Evolutionary conservation across 2,329 filamentous ascomycete species (phyloP), one percentile per base, ranked within the genome.

Genomic region (Colletotrichum sp.): DNA sequence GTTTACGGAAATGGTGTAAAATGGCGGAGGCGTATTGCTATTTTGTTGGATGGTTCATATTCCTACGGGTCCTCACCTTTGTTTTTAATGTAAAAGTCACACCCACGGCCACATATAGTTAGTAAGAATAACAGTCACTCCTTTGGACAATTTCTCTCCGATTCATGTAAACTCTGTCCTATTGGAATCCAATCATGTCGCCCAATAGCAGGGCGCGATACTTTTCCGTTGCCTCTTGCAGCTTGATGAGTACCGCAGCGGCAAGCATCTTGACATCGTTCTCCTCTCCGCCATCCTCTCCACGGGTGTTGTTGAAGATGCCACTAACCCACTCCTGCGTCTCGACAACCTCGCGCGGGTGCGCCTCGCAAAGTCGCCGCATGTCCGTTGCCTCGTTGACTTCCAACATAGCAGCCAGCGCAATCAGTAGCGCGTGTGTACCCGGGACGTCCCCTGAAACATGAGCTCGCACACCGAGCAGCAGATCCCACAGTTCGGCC

Each of bases 271-370:
- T 94, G 36, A 96, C 92, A 77, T 94, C 92, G 75, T 94, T 95
- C 82, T 97, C 95, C 82, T 98, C 94, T 49, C 88, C 86, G 24
- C 88, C 87, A 67, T 88, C 88, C 0, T 87, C 87, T 0, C 89
- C 89, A 34, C 87, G 85, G 9, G 86, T 87, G 39, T 87, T 87
- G 76, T 94, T 91, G 84, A 98, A 98, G 2, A 98, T 90, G 71
- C 89, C 88, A 59, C 92, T 90, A 2, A 95, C 94, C 97, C 97
- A 99, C 81, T 95, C 94, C 80, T 95, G 92, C 76, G 95, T 94
- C 88, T 99, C 96, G 68, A 98, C 89, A 26, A 99, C 87, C 83
- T 96, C 93, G 72, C 92, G 91, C 1, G 94, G 93, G 80, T 95
- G 92, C 73, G 93, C 91, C 75, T 93, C 92, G 65, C 95, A 96